Evolutionary conservation across 2,329 filamentous ascomycete species (phyloP), one percentile per base, ranked within the genome.

Genomic region (Neofusicoccum parvum): DNA sequence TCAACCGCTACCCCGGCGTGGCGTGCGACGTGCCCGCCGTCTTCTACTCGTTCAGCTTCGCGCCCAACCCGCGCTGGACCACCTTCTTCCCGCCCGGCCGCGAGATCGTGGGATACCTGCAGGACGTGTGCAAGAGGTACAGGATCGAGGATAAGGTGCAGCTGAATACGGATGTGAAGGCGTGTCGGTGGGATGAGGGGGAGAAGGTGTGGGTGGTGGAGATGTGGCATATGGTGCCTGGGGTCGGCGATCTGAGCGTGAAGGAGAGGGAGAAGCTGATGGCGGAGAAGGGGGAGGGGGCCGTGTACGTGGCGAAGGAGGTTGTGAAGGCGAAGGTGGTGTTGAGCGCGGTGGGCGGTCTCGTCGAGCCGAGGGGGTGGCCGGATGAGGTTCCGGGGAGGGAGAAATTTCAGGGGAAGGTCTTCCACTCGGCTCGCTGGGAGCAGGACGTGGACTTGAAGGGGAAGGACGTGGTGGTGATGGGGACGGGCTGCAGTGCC

Each of bases 391-490:
- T 87, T 27, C 80, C 81, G 10, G 85, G 86, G 0, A 79, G 81
- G 45, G 83, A 87, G 10, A 75, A 73, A 2, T 88, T 87, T 70
- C 75, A 83, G 66, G 86, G 86, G 5, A 73, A 80, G n/a, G 78
- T 86, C 50, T 85, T 87, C 66, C 86, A 88, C 68, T 86, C 85
- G 0, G 85, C 85, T 5, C 75, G 84, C 62, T 87, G 85, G 86
- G 79, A 85, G 51, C 75, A 82, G n/a, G 77, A 77, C 5, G 75
- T 86, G 43, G 81, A 87, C 65, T 74, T 87, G 17, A 77, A 78
- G 10, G 81, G 80, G 66, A 88, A 87, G 70, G 78, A 87, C 68
- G 83, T 88, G 1, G 77, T 87, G 10, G 82, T 88, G 10, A 72
- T 88, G 51, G 86, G 86, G 4, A 86, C 84, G 2, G 86, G 86